Conservation (phyloP, 2,329 filamentous ascomycete genomes). For the Nannizzia gypsea region DNA sequence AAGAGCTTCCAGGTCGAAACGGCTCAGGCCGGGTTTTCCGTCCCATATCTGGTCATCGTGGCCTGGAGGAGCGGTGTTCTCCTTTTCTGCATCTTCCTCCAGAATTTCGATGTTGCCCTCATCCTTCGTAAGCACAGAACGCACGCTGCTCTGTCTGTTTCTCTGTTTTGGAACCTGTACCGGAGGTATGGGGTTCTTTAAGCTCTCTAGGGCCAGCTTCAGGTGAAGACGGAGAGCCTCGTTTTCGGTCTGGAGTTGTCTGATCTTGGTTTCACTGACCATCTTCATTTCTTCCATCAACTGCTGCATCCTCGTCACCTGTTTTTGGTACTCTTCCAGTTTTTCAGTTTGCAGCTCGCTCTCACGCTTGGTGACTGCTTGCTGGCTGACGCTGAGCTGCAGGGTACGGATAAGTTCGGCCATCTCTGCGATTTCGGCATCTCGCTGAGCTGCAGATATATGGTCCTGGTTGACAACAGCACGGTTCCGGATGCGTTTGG, state of each 20-base stretch:
- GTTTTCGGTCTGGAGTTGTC: conserved; percentile 77
- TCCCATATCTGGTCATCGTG: conserved; percentile 22
- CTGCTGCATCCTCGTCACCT: conserved; percentile 79
- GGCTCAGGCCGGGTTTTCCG: conserved; percentile 31
- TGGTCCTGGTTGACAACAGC: conserved; percentile 94
- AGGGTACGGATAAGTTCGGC: conserved; percentile 81
- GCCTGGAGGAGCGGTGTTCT: conserved; percentile 23
- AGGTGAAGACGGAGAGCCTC: conserved; percentile 80
- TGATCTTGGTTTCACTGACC: conserved; percentile 87
- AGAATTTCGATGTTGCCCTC: conserved; percentile 21
- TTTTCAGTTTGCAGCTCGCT: conserved; percentile 67
- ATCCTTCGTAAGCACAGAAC: conserved; percentile 26
- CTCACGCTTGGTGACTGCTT: conserved; percentile 59
- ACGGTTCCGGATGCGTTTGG: conserved; percentile 89
- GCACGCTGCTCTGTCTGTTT: conserved; percentile 24
- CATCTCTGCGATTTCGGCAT: conserved; percentile 90
- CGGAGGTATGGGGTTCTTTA: conserved; percentile 79
- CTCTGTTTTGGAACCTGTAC: conserved; percentile 25
- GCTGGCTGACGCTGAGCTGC: conserved; percentile 58
- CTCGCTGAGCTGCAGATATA: conserved; percentile 80
- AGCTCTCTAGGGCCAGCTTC: conserved; percentile 68
- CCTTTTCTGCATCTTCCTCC: conserved; percentile 48
- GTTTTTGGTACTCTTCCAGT: conserved; percentile 86
- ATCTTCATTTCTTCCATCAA: conserved; percentile 91
- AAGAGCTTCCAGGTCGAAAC: conserved; percentile 33